Conservation (phyloP, 192 early-diverging fungal species). For the Mortierella hygrophila region DNA sequence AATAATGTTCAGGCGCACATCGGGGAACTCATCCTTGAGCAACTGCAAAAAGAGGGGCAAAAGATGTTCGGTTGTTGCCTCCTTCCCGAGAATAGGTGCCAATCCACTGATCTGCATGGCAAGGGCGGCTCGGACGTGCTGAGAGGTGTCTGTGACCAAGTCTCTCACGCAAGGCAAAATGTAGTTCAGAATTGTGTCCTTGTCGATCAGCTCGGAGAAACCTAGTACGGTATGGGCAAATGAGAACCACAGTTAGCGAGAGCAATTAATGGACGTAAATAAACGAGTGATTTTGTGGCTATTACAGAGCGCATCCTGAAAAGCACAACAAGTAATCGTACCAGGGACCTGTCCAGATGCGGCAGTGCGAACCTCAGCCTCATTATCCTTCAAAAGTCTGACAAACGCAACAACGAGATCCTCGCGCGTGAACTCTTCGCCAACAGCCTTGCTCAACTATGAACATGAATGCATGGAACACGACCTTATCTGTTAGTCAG, state of each 20-base stretch:
- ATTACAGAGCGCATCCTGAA: neutral
- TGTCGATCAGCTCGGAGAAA: slow-evolving; percentile 79
- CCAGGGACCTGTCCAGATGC: slow-evolving; percentile 93
- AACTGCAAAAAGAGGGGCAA: slow-evolving; percentile 96
- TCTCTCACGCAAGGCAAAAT: slow-evolving; percentile 94
- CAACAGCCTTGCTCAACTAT: slow-evolving; percentile 86
- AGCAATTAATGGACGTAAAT: neutral
- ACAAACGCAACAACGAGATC: slow-evolving; percentile 91
- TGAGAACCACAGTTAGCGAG: neutral
- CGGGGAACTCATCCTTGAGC: slow-evolving; percentile 97
- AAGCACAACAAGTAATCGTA: slow-evolving; percentile 21
- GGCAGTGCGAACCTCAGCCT: slow-evolving; percentile 97
- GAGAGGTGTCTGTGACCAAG: slow-evolving; percentile 95
- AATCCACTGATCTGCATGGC: slow-evolving; percentile 97
- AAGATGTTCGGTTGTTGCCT: slow-evolving; percentile 93
- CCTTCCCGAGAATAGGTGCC: slow-evolving; percentile 95
- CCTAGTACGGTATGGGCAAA: slow-evolving; percentile 29
- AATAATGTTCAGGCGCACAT: slow-evolving; percentile 98
- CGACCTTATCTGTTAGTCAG: neutral
- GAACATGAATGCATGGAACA: neutral
- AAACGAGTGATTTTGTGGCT: neutral
- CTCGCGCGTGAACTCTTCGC: slow-evolving; percentile 82
- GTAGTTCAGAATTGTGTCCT: slow-evolving; percentile 81
- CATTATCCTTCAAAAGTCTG: slow-evolving; percentile 91
- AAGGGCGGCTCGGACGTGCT: slow-evolving; percentile 95